These are phyloP conservation scores for Penicillium odoratum DNA, from an alignment of 495 filamentous ascomycete species.

Conservation along the genomic window DNA sequence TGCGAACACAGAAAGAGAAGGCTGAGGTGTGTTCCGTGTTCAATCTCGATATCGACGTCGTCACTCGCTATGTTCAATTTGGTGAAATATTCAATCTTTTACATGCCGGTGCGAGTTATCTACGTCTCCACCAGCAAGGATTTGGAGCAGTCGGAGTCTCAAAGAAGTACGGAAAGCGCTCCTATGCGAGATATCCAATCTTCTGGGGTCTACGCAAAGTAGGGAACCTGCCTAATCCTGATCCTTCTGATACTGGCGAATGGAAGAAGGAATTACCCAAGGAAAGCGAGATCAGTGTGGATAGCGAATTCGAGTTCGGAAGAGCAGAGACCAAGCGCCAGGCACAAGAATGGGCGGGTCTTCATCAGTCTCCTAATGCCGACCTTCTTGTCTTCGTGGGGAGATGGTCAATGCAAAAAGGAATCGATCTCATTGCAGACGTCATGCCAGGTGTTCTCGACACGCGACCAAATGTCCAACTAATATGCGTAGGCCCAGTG, in stretches of 20 bases:
- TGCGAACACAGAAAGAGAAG: conserved; percentile 66
- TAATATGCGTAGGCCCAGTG: conserved; percentile 71
- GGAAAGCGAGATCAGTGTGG: conserved; percentile 54
- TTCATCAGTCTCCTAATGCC: conserved; percentile 63
- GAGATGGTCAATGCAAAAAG: conserved; percentile 78
- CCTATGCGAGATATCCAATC: conserved; percentile 73
- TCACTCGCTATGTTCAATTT: conserved; percentile 54
- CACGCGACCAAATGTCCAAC: conserved; percentile 62
- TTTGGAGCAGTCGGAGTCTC: conserved; percentile 77
- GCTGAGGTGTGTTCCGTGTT: conserved; percentile 72
- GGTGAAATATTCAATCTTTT: conserved; percentile 71
- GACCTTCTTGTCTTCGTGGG: conserved; percentile 79
- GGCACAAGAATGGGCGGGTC: conserved; percentile 75
- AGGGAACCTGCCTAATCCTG: conserved; percentile 71
- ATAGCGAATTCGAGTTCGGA: conserved; percentile 56
- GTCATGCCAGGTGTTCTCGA: conserved; percentile 73
- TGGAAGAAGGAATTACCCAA: conserved; percentile 59
- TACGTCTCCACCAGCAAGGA: conserved; percentile 72
- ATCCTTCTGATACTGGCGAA: conserved; percentile 71
- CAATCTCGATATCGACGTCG: conserved; percentile 52
- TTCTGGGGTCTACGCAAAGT: conserved; percentile 75
- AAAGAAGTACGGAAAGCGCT: conserved; percentile 73
- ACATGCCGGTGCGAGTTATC: conserved; percentile 70
- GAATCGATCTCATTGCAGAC: conserved; percentile 76
- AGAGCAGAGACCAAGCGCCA: conserved; percentile 61